Conservation (phyloP, 2,329 filamentous ascomycete species). For the Metarhizium guizhouense region DNA sequence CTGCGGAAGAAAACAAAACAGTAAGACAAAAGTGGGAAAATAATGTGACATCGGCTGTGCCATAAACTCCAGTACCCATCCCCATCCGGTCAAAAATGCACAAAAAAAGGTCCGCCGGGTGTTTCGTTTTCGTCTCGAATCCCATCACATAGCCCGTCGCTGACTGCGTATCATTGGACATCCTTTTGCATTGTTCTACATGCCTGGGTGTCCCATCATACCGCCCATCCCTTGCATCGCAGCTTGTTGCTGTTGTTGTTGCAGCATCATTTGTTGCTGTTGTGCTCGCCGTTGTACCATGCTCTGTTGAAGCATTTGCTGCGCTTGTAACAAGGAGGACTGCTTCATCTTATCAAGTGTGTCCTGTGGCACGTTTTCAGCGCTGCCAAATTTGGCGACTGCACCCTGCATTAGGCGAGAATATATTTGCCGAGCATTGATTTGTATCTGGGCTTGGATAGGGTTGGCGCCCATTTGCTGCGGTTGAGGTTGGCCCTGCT, state of each 20-base stretch:
- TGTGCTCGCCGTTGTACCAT: conserved; percentile 21
- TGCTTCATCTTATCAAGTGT: conserved; percentile 35
- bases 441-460: conserved; percentile 24
- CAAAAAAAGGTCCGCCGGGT: background rate
- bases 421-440: conserved; percentile 28
- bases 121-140: conserved; percentile 6
- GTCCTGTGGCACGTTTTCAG: conserved; percentile 37
- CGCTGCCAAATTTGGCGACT: conserved; percentile 29
- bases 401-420: conserved; percentile 25
- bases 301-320: conserved; percentile 22
- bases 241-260: conserved; percentile 29
- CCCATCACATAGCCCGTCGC: background rate
- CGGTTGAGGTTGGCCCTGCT: conserved; percentile 22
- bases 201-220: conserved; percentile 44
- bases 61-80: conserved; percentile 2
- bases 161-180: background rate
- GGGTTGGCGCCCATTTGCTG: conserved; percentile 21
- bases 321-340: conserved; percentile 30
- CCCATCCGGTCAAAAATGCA: background rate
- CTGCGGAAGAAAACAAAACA: background rate
- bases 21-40: conserved; percentile 5
- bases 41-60: background rate
- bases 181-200: conserved; percentile 22
- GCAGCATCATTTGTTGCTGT: conserved; percentile 26
- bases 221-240: conserved; percentile 44